phyloP scores from a whole-genome alignment of 1,284 basidiomycete species.

The Sanghuangporus sanghuang region DNA sequence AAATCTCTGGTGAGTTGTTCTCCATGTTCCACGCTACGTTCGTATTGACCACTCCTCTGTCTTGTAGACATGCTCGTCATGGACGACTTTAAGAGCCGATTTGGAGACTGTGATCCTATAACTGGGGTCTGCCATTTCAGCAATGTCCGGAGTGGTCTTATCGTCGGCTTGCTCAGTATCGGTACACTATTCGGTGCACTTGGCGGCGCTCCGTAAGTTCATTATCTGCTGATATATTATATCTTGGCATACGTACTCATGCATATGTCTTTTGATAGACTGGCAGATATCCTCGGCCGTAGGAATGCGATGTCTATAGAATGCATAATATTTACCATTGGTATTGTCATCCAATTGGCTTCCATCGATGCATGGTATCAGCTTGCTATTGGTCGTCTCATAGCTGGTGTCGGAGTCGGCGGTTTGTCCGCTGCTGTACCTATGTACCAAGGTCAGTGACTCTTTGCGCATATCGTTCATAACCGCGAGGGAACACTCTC shows the following conservation, averaged over 20 bases:
- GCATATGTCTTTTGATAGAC: constrained; percentile 2
- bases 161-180: constrained; percentile 65
- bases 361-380: constrained; percentile 51
- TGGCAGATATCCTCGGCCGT: constrained; percentile 64
- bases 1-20: not conserved
- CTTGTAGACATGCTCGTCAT: constrained; percentile 63
- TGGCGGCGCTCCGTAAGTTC: constrained; percentile 50
- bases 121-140: constrained; percentile 46
- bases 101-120: constrained; percentile 43
- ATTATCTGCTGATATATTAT: not conserved
- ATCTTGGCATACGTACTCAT: not conserved
- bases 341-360: constrained; percentile 62
- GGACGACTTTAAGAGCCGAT: constrained; percentile 65
- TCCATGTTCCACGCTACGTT: constrained; percentile 70
- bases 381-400: constrained; percentile 63
- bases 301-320: constrained; percentile 68
- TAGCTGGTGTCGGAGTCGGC: constrained; percentile 67
- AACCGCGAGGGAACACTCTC: constrained; percentile 26
- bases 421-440: constrained; percentile 74
- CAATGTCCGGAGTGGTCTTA: constrained; percentile 52
- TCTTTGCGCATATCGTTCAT: not conserved
- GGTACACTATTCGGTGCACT: constrained; percentile 61
- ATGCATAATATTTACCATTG: constrained; percentile 60
- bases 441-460: constrained; percentile 68
- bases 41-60: constrained; percentile 29